phyloP scores from a whole-genome alignment of 1,284 basidiomycete genomes.

The Puccinia polysora region DNA sequence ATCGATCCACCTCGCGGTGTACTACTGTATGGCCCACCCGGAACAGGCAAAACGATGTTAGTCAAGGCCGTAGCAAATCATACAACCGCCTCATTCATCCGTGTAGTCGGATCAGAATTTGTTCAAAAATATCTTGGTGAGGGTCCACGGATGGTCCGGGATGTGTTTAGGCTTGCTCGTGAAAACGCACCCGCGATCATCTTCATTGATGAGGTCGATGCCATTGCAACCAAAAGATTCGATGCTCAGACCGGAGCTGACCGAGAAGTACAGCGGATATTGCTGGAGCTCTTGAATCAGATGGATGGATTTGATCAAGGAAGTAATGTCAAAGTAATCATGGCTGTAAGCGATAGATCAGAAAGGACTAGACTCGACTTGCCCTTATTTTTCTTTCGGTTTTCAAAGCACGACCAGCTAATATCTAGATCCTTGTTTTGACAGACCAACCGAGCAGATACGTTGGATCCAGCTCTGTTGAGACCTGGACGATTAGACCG shows the following conservation, averaged over 20 bases:
- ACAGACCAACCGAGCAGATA: slow-evolving; percentile 84
- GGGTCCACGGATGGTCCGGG: slow-evolving; percentile 98
- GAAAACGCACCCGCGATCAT: slow-evolving; percentile 98
- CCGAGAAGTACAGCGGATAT: slow-evolving; percentile 95
- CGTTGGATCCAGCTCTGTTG: slow-evolving; percentile 89
- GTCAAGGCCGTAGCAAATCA: slow-evolving; percentile 98
- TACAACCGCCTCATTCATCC: slow-evolving; percentile 94
- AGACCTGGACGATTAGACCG: slow-evolving; percentile 95
- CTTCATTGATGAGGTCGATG: slow-evolving; percentile 99
- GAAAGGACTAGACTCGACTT: too few relatives aligned
- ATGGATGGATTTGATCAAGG: slow-evolving; percentile 99
- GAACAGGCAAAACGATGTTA: slow-evolving; percentile 99
- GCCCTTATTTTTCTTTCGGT: too few relatives aligned
- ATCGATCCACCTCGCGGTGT: slow-evolving; percentile 97
- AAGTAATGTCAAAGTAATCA: slow-evolving; percentile 98
- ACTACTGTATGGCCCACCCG: slow-evolving; percentile 85
- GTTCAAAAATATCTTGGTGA: slow-evolving; percentile 99
- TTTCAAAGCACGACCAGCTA: slow-evolving; percentile 48
- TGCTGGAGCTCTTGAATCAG: slow-evolving; percentile 96
- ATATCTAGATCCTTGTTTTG: neutral
- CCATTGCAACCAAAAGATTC: slow-evolving; percentile 99
- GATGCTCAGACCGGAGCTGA: slow-evolving; percentile 99
- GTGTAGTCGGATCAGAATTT: slow-evolving; percentile 96
- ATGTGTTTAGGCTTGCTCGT: slow-evolving; percentile 93
- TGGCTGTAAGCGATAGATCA: slow-evolving; percentile 68